A percentile compares a stretch with the other conserved stretches of the same genome.
phyloP scores from a whole-genome alignment of 176 grass and related monocot genomes.

The Neostapfia colusana region DNA sequence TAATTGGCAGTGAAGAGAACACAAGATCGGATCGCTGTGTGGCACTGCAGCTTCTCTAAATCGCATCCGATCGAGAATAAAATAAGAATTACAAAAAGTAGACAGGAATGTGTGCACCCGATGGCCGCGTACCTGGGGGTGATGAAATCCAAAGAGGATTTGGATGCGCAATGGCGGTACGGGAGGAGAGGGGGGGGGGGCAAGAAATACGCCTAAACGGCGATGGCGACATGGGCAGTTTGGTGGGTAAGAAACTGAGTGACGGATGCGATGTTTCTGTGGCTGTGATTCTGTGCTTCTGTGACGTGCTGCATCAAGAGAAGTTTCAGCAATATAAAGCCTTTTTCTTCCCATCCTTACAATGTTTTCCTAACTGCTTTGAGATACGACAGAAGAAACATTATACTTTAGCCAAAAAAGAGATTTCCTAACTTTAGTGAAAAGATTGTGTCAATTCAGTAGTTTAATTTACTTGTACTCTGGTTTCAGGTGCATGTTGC shows the following conservation, averaged over 20 bases:
- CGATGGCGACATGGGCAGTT: neutral
- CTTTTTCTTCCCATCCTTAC: neutral
- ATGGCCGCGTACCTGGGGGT: constrained; percentile 11
- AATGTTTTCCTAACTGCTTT: neutral
- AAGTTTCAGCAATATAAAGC: neutral
- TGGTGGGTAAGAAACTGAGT: neutral
- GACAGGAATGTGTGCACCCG: neutral
- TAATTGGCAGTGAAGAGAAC: neutral
- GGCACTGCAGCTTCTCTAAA: neutral
- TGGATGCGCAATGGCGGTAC: neutral
- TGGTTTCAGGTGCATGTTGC: neutral
- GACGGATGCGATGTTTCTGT: neutral
- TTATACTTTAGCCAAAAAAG: neutral
- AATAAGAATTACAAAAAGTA: neutral
- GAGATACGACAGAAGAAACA: neutral
- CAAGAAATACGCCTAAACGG: neutral
- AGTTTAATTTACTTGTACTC: neutral
- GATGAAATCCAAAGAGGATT: neutral
- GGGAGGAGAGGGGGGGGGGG: neutral
- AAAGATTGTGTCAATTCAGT: neutral
- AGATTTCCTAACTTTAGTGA: too few relatives aligned
- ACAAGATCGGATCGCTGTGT: neutral
- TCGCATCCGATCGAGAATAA: neutral
- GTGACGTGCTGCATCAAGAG: neutral
- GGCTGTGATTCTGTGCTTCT: neutral